Percentiles rank a stretch among this genome's conserved stretches.
Conservation (phyloP, 2,329 filamentous ascomycete genomes). For the Emergomyces orientalis region DNA sequence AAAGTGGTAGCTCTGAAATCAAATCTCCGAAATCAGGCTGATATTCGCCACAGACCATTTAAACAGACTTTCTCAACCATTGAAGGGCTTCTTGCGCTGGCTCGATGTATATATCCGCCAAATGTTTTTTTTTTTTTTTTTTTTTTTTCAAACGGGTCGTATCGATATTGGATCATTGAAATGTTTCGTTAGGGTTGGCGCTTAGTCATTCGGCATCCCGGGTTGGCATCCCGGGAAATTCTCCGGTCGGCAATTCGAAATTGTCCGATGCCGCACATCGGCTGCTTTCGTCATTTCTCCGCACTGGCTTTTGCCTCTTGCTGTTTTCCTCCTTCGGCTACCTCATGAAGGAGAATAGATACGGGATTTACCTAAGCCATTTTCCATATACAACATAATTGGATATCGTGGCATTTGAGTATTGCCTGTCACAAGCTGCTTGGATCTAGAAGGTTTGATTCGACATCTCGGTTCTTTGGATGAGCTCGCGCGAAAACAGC, state of each 20-base stretch:
- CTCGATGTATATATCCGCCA: too few species aligned
- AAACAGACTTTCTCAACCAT: too few species aligned
- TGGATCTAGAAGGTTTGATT: not conserved
- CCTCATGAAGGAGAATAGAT: not conserved
- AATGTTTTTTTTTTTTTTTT: too few species aligned
- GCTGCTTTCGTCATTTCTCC: not conserved
- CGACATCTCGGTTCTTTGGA: conserved; percentile 3
- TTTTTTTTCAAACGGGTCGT: too few species aligned
- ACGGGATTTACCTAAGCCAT: not conserved
- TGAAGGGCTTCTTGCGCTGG: too few species aligned
- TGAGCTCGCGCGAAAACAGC: not conserved
- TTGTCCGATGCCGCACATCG: not conserved
- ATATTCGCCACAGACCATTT: too few species aligned
- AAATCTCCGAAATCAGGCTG: too few species aligned
- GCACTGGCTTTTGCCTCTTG: not conserved
- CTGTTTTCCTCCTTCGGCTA: not conserved
- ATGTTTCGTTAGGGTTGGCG: too few species aligned
- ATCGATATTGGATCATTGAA: too few species aligned
- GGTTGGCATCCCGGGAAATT: too few species aligned
- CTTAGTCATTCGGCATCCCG: not conserved
- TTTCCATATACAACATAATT: not conserved
- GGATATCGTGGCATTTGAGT: not conserved
- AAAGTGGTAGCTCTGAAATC: too few species aligned
- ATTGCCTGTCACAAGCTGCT: not conserved
- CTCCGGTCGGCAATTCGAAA: not conserved